Base-by-base conservation (phyloP, 2,329 filamentous ascomycete species). In the Atkinsonella texensis region DNA sequence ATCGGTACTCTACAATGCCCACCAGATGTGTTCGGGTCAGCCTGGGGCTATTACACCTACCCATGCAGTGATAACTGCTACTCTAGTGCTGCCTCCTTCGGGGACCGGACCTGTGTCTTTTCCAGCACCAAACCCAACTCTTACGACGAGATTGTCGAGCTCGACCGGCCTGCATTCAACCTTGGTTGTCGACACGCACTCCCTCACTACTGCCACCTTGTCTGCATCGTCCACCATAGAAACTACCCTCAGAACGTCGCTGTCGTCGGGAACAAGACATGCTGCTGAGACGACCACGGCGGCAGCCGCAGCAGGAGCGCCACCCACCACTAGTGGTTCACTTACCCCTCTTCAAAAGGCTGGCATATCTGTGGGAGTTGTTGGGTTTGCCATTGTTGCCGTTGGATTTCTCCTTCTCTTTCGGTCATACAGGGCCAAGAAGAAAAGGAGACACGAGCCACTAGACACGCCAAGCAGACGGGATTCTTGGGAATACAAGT, bases 41-140 rank as follows among this genome's bases (percentile, higher is more conserved):
- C 59, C 65, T 2, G 66, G 66, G 48, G 79, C 81, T 6, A 66
- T 77, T 32, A 65, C 70, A n/a, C 76, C 76, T 50, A 84, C 81
- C 6, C 79, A 83, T 61, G 62, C 68, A 18, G 75, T 74, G 20
- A 73, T 84, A 48, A 76, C 77, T 31, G 80, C 79, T 20, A 83
- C 80, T 0, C 59, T 83, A 28, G 62, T 77, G 40, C 55, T 65
- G 45, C 64, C 62, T 3, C 59, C 65, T 5, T 54, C 60, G 4
- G 55, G 52, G 1, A 60, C 59, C 40, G 55, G 56, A 12, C 63
- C 60, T 20, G 51, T 65, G 15, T 59, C 7, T 62, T 70, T 54
- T 58, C 66, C 38, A 54, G 58, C 12, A 31, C 59, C 46, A 23
- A 56, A 51, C 15, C 55, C 53, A n/a, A 42, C 17, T 10, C 40